A percentile compares a stretch with the other conserved stretches of the same genome.
These are phyloP conservation scores for Paxillus rubicundulus DNA, from an alignment of 768 basidiomycete genomes.

Conservation along the genomic window DNA sequence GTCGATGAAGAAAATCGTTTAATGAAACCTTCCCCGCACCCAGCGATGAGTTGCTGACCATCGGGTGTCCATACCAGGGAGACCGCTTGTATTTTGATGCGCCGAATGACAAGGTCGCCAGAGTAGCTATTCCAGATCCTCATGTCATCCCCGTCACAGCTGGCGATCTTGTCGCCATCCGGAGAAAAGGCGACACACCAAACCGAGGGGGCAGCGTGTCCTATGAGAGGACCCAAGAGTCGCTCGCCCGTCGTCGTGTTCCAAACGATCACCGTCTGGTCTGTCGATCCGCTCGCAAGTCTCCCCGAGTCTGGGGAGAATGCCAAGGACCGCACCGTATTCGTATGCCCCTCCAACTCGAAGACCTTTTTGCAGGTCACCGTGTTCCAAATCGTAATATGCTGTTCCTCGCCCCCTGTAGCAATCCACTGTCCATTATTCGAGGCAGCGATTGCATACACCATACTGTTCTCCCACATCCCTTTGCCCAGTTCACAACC, in stretches of 20 bases:
- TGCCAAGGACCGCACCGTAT: too few species aligned
- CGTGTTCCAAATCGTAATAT: too few species aligned
- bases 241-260: background rate
- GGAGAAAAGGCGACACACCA: constrained; percentile 23
- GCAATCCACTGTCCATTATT: too few species aligned
- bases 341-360: too few species aligned
- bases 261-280: too few species aligned
- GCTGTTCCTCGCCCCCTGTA: too few species aligned
- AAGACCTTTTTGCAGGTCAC: too few species aligned
- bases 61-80: constrained; percentile 22
- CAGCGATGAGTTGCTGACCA: constrained; percentile 12
- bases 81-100: constrained; percentile 13
- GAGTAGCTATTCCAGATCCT: constrained; percentile 14
- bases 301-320: too few species aligned
- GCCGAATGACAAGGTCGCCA: background rate
- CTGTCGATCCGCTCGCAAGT: too few species aligned
- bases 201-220: constrained; percentile 10
- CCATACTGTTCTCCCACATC: too few species aligned
- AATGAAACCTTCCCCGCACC: constrained; percentile 17
- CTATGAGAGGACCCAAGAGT: constrained; percentile 4
- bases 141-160: constrained; percentile 19
- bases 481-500: too few species aligned
- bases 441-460: too few species aligned
- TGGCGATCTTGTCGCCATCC: constrained; percentile 16
- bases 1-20: constrained; percentile 9